Evolutionary conservation across 345 rosid genomes (phyloP), one percentile per base, ranked within the genome.

Genomic region (Erucastrum elatum): DNA sequence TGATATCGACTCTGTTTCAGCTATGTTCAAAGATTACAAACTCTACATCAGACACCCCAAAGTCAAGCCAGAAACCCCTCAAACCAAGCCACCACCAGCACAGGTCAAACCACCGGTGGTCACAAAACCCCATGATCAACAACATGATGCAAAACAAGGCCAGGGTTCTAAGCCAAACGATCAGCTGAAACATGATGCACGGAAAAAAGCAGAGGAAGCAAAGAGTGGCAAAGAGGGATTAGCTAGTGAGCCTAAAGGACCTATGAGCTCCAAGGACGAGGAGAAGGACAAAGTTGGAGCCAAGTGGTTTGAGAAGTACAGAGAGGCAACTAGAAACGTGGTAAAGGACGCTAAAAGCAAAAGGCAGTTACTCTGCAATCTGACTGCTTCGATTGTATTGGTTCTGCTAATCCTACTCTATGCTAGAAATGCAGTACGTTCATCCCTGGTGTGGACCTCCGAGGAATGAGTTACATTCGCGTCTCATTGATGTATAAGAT

Each of bases 291-390:
- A 66, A 71, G 70, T 71, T 59, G 81, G 84, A 60, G 78, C 70
- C 0, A 81, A 77, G 51, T 76, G 84, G 81, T 81, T 76, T 0
- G 75, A 71, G 75, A 77, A 81, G 66, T 81, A 81, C 72, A 76
- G 55, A 68, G 81, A 76, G 56, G 81, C 81, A 66, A 72, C 81
- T 33, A 72, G 81, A 71, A 81, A 76, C 29, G 44, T 72, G 78
- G 84, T 81, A 8, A 77, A 37, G 81, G 84, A 81, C 35, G 81
- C 77, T 49, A 81, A 81, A 74, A 81, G 63, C 77, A 81, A 81
- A 77, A 62, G 67, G 41, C 65, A 81, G 33, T 49, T 76, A 76
- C 21, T 81, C 29, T 75, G 83, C 80, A 81, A 81, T 72, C 30
- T 81, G 78, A 81, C 76, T 60, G 84, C 77, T 71, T 73, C 80